phyloP scores from a whole-genome alignment of 164 flowering plant species.

The Litsea cubeba region DNA sequence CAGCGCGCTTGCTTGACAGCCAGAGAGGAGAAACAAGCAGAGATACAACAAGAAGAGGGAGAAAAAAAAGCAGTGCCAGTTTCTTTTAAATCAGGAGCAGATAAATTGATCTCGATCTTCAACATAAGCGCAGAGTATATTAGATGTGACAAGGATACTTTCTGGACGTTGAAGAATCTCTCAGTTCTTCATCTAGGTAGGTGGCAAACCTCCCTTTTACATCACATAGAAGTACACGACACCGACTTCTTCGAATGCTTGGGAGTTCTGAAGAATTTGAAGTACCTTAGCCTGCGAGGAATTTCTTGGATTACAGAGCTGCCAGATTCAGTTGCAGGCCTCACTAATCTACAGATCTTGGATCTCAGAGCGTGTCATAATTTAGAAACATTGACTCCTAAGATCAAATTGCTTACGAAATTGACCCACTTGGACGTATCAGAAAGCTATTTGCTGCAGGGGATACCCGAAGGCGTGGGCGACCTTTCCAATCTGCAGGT shows the following conservation, averaged over 20 bases:
- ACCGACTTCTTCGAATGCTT: slow-evolving; percentile 16
- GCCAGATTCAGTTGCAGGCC: slow-evolving; percentile 21
- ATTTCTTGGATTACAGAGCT: slow-evolving; percentile 31
- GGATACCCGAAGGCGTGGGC: slow-evolving; percentile 32
- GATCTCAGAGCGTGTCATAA: slow-evolving; percentile 43
- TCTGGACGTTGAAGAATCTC: slow-evolving; percentile 17
- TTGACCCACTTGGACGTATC: slow-evolving; percentile 46
- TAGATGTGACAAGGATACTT: slow-evolving; percentile 4
- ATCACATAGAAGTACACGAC: slow-evolving; percentile 33
- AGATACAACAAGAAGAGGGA: too few species aligned
- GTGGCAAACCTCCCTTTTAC: slow-evolving; percentile 23
- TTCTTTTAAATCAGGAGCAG: not conserved
- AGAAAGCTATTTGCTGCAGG: slow-evolving; percentile 28
- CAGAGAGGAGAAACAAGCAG: too few species aligned
- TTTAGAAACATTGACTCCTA: slow-evolving; percentile 24
- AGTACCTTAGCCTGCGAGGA: slow-evolving; percentile 42
- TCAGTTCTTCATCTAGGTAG: slow-evolving; percentile 32
- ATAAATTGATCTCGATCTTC: slow-evolving; percentile 9
- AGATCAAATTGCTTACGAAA: slow-evolving; percentile 19
- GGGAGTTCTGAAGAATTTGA: slow-evolving; percentile 11
- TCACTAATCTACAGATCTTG: slow-evolving; percentile 22
- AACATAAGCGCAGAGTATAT: slow-evolving; percentile 23
- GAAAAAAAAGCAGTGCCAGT: not conserved
- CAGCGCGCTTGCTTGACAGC: not conserved
- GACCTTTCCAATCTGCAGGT: slow-evolving; percentile 29